Base-by-base conservation (phyloP, 805 yeast genomes). In the Candida chauliodis region DNA sequence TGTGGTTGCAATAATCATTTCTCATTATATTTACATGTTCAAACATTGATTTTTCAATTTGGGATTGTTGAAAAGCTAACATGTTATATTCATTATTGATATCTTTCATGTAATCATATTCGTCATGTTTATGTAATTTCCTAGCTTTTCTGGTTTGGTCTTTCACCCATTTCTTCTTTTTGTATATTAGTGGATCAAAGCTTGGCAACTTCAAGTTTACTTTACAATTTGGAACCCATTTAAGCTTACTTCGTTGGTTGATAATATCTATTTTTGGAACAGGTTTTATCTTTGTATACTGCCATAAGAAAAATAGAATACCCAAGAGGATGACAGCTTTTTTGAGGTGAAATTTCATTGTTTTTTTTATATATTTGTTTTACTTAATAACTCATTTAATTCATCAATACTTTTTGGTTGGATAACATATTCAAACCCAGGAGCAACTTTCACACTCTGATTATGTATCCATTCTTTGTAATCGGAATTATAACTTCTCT, bases 391-490 rank as follows among this genome's bases (percentile, higher is more conserved):
- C 38, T 60, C 66, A 37, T 53, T 51, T 6, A 46, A 35, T 1
- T 48, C 48, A 13, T 21, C 25, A 10, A 30, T 33, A 17, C 30
- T 18, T 11, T 32, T 22, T 35, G 66, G 66, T 13, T 56, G 55
- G 55, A 60, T 63, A 34, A 67, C 52, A 20, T 48, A 52, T 31
- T 58, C 58, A 40, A 62, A 65, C 1, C 73, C 73, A 1, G 73
- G 73, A 0, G 73, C 73, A 4, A 64, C 59, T 38, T 55, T 56
- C 7, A 52, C 37, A 43, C 58, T 65, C 47, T 60, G 61, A 10
- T 40, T 36, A 10, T 44, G 40, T 10, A 61, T 39, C 73, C 73
- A 67, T 5, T 50, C 49, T 21, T 48, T 28, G 37, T 52, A 66
- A 8, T 34, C 43, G 11, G 43, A 33, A 4, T 51, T 49, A 3